Base-by-base conservation (phyloP, 2,329 filamentous ascomycete genomes). In the Talaromyces sp. region DNA sequence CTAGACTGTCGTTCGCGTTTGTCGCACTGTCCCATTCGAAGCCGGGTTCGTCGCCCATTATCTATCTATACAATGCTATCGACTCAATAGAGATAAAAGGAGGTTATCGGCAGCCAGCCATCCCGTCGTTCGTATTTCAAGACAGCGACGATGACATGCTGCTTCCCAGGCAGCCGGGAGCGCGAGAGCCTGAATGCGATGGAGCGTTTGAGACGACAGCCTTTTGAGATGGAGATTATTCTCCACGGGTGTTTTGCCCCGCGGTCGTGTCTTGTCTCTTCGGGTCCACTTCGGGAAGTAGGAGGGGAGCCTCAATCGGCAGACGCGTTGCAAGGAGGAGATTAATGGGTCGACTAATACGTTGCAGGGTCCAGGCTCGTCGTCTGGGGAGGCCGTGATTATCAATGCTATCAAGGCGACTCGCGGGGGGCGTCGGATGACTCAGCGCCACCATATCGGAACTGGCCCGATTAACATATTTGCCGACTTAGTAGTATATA, bases 1-100 rank as follows among this genome's bases (percentile, higher is more conserved):
- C 32, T n/a, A 38, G 50, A 27, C 55, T 24, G 10, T 61, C 55
- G 26, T 61, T 56, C 9, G 59, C 54, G 29, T 43, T 57, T 32
- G 59, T 56, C 49, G 55, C 53, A 26, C 55, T 57, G n/a, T 61
- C 55, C 17, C 54, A 54, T 29, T 58, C 59, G 21, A 55, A 38
- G 27, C 51, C 52, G 24, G 41, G 14, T 56, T 53, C 54, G 29
- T 61, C 59, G 26, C 55, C 51, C 59, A 61, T 61, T 41, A 43
- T 56, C 31, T 50, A 11, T 50, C 6, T 17, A 5, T 46, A 29
- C 6, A n/a, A 4, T 29, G 21, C 21, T 52, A 7, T 29, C 8
- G 24, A 4, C 27, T 29, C 49, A 52, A 52, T n/a, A 19, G 17
- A 7, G 27, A 29, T 13, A 46, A 24, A 46, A 46, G 43, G 3